Base-by-base conservation (phyloP, 108 stramenopile genomes). In the Fistulifera solaris region DNA sequence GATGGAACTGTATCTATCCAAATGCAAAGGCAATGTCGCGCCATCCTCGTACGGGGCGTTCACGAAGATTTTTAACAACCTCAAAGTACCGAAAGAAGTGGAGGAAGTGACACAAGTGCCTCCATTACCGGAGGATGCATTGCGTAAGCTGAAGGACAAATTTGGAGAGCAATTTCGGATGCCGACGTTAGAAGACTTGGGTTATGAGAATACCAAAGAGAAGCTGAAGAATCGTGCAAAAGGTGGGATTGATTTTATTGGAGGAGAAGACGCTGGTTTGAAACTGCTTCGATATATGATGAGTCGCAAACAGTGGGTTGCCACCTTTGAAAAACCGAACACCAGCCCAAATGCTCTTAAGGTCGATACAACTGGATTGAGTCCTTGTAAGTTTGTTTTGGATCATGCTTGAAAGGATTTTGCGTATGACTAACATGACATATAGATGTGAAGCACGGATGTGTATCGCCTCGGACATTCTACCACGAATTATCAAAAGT, bases 261-360 rank as follows among this genome's bases (percentile, higher is more conserved):
- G 81, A 21, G 81, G 79, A 28, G 87, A 88, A 70, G 59, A 63
- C 0, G n/a, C 41, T 21, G 74, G 75, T 16, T 18, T 94, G 40
- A 55, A 54, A 26, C 43, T 43, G 24, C 56, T 75, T 1, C 17
- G 83, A 59, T 39, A 68, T 40, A 49, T 56, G 10, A 61, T 82
- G 43, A 65, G 53, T 31, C 50, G 64, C 15, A 21, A 55, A 11
- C 61, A 57, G 17, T 94, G 85, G 83, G 87, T 94, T 19, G 78
- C 80, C 6, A 71, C 74, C 21, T 99, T 96, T 62, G 94, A 91
- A 65, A 99, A 99, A 59, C 98, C 98, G 28, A 89, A 93, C 41
- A 99, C 98, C 3, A 69, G 80, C 4, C 87, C 88, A 26, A 95
- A 83, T 22, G 70, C 77, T 19, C 47, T 83, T n/a, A 63, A 63